Base-by-base conservation (phyloP, 2,329 filamentous ascomycete genomes). In the Phialophora tarda region DNA sequence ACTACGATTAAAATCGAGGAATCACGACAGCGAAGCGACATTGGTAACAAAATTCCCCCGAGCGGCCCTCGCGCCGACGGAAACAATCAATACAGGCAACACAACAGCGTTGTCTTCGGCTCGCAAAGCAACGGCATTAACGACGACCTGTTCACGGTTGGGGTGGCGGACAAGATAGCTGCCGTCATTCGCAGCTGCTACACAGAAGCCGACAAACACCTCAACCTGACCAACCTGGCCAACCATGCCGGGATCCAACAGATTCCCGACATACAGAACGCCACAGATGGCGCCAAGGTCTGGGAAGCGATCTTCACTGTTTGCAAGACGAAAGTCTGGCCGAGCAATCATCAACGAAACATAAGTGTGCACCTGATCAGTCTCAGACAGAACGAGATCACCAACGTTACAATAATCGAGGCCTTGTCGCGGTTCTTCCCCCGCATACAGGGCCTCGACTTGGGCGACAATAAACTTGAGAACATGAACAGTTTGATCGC, bases 291-390 rank as follows among this genome's bases (percentile, higher is more conserved):
- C 3, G 86, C 90, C 69, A 99, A 97, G 77, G 91, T 97, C 69
- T 97, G 98, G 80, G 91, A 91, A 60, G 94, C 91, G 1, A 83
- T 98, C 68, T 96, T 98, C 91, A 88, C 87, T 66, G 88, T 97
- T 55, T 93, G 91, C 76, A 89, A 96, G 61, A 82, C 87, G 67
- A 85, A 90, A 21, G 66, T 74, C 55, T 96, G 97, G 81, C 88
- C 89, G 71, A 89, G 85, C 1, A 76, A 85, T 12, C 83, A 89
- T 67, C 88, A 90, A 58, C 93, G 93, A 77, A 86, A 88, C 58
- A 89, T 93, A 55, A 89, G 90, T 4, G 89, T 99, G 57, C 82
- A 89, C 70, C 94, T 92, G 74, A 89, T 98, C 73, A 91, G 89
- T 44, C 85, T 99, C 12, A 88, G 90, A 21, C 87, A 88, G 76